Evolutionary conservation across 2,329 filamentous ascomycete species (phyloP), one percentile per base, ranked within the genome.

Genomic region (Clonostachys solani): DNA sequence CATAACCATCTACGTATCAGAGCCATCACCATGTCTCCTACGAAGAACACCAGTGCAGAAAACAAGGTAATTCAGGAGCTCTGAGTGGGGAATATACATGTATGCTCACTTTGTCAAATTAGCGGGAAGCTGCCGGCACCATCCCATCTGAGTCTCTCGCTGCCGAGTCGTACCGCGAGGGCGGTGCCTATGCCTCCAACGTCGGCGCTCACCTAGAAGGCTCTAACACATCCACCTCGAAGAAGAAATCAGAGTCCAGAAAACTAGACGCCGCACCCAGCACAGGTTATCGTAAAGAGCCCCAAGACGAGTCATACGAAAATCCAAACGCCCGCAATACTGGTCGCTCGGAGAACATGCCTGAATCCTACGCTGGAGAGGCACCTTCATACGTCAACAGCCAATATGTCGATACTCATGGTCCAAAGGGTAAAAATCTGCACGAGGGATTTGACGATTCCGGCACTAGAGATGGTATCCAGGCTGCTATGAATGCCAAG

Each of bases 71-170:
- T 8, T 29, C 23, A 8, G 23, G 23, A 29, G 23, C 23, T 29
- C 23, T 29, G 8, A 9, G 23, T 29, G 10, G 5, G 23, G 4
- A 29, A 10, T 9, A 29, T 29, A 10, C 9, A 9, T 29, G 23
- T 29, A n/a, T n/a, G 23, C 23, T 29, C 8, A 29, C n/a, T 29
- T 29, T 29, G 9, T 29, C 23, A 10, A 29, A 59, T 1, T 77
- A 74, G 49, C 62, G 70, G 15, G 89, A 94, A 63, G 69, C 75
- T 13, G 71, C 84, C 6, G 89, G 89, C 45, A 57, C 73, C 23
- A 75, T 92, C 2, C 68, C 77, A 41, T 71, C 77, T 13, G 87
- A 86, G 65, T 92, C 87, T 7, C 81, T 95, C 6, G 89, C 89
- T 12, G 85, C 82, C 49, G 84, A 92, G 58, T 94, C 88, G 0